These are phyloP conservation scores for Ceraceosorus guamensis DNA, from an alignment of 1,284 basidiomycete species.

Conservation along the genomic window DNA sequence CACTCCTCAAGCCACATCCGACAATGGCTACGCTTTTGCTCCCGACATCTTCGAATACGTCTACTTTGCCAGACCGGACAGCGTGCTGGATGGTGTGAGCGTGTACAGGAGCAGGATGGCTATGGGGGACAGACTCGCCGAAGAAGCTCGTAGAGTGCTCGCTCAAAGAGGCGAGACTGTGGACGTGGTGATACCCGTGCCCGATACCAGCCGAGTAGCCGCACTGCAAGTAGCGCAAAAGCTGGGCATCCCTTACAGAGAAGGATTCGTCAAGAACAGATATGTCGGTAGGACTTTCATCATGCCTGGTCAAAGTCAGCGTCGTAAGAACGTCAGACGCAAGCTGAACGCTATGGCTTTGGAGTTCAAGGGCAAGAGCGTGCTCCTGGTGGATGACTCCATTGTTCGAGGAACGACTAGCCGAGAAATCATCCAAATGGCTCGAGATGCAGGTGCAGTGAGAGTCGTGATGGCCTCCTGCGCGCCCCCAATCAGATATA, in stretches of 20 bases:
- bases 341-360: slow-evolving; percentile 99
- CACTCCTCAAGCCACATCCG: slow-evolving; percentile 20
- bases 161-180: slow-evolving; percentile 53
- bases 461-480: slow-evolving; percentile 95
- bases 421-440: slow-evolving; percentile 99
- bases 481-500: slow-evolving; percentile 87
- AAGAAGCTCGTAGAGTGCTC: slow-evolving; percentile 72
- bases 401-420: slow-evolving; percentile 98
- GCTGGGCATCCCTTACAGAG: slow-evolving; percentile 82
- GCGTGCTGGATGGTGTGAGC: slow-evolving; percentile 91
- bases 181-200: slow-evolving; percentile 89
- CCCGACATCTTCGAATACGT: slow-evolving; percentile 99
- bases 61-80: slow-evolving; percentile 97
- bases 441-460: slow-evolving; percentile 96
- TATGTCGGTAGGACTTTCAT: slow-evolving; percentile 98
- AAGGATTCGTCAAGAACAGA: slow-evolving; percentile 98
- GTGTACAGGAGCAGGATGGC: slow-evolving; percentile 98
- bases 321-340: slow-evolving; percentile 86
- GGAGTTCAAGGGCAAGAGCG: slow-evolving; percentile 86
- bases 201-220: slow-evolving; percentile 92
- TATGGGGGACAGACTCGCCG: slow-evolving; percentile 93
- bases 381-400: slow-evolving; percentile 94
- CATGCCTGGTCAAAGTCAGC: slow-evolving; percentile 83
- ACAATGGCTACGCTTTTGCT: slow-evolving; percentile 28
- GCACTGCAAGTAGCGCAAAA: slow-evolving; percentile 91